phyloP scores from a whole-genome alignment of 1,139 yeast species.

The Hyphopichia khmerensis region DNA sequence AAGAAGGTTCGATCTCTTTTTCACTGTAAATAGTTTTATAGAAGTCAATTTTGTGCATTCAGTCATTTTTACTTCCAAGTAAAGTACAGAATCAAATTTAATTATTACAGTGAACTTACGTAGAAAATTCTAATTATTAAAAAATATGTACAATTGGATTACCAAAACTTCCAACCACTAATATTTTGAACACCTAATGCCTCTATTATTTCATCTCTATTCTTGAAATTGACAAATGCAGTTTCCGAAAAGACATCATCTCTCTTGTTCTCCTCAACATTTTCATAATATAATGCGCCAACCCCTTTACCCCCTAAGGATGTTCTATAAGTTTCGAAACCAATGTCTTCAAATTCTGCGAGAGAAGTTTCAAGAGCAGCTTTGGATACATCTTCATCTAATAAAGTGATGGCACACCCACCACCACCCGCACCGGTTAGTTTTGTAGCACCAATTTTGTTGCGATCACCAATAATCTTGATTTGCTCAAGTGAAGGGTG shows the following conservation, averaged over 20 bases:
- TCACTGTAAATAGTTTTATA: constrained; percentile 1
- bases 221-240: constrained; percentile 33
- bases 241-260: constrained; percentile 29
- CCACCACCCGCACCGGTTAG: constrained; percentile 99
- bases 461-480: constrained; percentile 58
- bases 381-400: constrained; percentile 49
- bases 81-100: neutral
- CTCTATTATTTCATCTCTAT: constrained; percentile 48
- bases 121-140: too few relatives aligned
- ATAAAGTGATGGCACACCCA: constrained; percentile 91
- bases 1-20: too few relatives aligned
- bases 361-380: constrained; percentile 30
- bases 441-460: constrained; percentile 80
- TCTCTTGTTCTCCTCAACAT: constrained; percentile 13
- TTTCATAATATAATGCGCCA: constrained; percentile 43
- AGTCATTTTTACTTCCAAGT: too few relatives aligned
- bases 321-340: constrained; percentile 80
- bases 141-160: constrained; percentile 2
- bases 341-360: constrained; percentile 41
- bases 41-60: neutral
- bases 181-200: constrained; percentile 42
- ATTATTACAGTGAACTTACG: neutral
- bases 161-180: constrained; percentile 65
- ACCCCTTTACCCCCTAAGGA: constrained; percentile 89
- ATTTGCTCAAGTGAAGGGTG: constrained; percentile 84